Base-by-base conservation (phyloP, 305 asterid genomes). In the Fraxinus angustifolia region DNA sequence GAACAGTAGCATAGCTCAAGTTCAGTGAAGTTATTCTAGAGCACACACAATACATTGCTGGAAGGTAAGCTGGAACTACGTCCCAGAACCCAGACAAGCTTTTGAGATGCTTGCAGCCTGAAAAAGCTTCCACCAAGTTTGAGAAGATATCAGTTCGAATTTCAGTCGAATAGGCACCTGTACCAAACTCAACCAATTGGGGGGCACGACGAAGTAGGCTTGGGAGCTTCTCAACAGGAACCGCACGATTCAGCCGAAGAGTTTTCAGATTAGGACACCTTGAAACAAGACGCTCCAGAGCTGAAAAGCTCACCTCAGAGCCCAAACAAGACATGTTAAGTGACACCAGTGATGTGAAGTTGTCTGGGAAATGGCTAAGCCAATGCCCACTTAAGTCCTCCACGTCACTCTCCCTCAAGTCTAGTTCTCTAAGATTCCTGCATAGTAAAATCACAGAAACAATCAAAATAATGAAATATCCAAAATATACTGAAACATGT, bases 41-140 rank as follows among this genome's bases (percentile, higher is more conserved):
- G 90, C 98, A 96, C 23, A 84, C 87, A 30, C 93, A 79, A 86
- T 88, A 92, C 80, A 96, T 48, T 16, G 98, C 96, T 8, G 98
- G 96, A 83, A 96, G 92, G 87, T 92, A 96, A 33, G 93, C 92
- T 28, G 98, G 97, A 73, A 87, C 89, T 35, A 86, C 97, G 62
- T 93, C 98, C 99, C 98, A 96, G 75, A 96, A 93, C 28, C 99
- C 99, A 4, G 98, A 96, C 85, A 96, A 81, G 75, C 88, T 90
- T 84, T 87, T 86, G 48, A 96, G 97, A 50, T 87, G 86, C 89
- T 94, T 91, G 84, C 98, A 94, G 77, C 77, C 87, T 33, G 93
- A 87, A 76, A 94, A 92, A 48, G 97, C 97, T 71, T 90, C 92
- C 19, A 88, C 70, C 53, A 96, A 85, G 81, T 81, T 90, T 1